Evolutionary conservation across 2,329 filamentous ascomycete genomes (phyloP).

Genomic region (Penicillium sp.): DNA sequence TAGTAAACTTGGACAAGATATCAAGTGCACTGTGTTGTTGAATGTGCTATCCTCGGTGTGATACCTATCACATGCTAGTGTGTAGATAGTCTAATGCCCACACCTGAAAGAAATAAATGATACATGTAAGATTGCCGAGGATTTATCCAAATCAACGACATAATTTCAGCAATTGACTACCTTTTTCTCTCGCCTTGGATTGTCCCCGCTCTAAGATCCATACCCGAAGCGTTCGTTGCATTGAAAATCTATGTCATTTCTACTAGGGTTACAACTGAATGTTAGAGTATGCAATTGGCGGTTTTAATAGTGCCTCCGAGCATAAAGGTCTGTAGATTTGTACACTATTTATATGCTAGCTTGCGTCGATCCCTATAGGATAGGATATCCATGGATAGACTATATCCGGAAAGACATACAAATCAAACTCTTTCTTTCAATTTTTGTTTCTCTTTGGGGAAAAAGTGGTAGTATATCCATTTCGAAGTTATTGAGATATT

Average conservation of each 20-base stretch:
- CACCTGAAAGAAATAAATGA: neutral
- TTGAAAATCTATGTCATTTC: neutral
- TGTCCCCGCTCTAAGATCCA: neutral
- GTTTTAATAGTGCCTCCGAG: neutral
- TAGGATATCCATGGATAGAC: neutral
- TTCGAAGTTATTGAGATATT: neutral
- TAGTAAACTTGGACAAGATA: too few relatives aligned
- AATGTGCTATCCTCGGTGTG: neutral
- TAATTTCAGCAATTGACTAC: neutral
- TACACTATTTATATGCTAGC: neutral
- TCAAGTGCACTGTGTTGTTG: neutral
- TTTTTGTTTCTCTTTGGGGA: neutral
- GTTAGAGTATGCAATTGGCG: neutral
- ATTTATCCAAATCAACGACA: neutral
- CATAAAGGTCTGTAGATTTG: neutral
- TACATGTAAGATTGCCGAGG: neutral
- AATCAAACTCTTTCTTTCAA: neutral
- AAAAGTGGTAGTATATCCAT: neutral
- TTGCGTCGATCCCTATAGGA: neutral
- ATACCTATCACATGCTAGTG: slow-evolving; percentile 6
- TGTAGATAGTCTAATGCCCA: neutral
- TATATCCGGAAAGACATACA: neutral
- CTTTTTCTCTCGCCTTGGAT: neutral
- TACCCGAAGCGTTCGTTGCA: neutral
- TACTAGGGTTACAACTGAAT: neutral